phyloP scores from a whole-genome alignment of 371 early-diverging fungal genomes.

The Lichtheimia hyalospora region DNA sequence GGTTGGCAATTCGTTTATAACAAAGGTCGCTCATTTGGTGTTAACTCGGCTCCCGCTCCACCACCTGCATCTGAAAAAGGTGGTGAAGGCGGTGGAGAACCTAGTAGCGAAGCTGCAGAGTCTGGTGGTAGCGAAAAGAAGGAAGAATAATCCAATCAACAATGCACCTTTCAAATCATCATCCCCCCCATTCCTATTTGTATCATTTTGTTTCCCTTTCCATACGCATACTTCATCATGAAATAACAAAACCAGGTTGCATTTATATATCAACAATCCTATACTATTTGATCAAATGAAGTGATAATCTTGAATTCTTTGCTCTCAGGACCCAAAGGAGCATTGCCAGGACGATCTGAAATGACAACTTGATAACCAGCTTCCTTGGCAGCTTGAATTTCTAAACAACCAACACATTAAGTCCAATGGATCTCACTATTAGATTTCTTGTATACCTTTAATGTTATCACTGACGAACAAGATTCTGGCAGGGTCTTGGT shows the following conservation, averaged over 20 bases:
- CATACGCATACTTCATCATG: background rate
- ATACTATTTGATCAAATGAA: slow-evolving; percentile 30
- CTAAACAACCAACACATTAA: slow-evolving; percentile 31
- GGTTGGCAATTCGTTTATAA: slow-evolving; percentile 27
- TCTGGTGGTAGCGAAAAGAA: slow-evolving; percentile 7
- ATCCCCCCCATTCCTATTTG: background rate
- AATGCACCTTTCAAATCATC: too few relatives aligned
- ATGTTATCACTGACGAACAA: slow-evolving; percentile 89
- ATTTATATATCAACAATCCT: too few relatives aligned
- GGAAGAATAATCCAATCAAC: background rate
- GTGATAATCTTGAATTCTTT: slow-evolving; percentile 35
- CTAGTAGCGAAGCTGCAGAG: background rate
- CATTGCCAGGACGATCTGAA: slow-evolving; percentile 80
- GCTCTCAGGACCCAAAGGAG: slow-evolving; percentile 45
- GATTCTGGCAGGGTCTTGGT: slow-evolving; percentile 47
- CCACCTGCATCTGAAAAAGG: slow-evolving; percentile 3
- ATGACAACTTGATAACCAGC: slow-evolving; percentile 77
- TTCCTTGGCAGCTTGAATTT: slow-evolving; percentile 75
- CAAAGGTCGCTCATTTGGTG: slow-evolving; percentile 21
- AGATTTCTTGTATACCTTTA: slow-evolving; percentile 49
- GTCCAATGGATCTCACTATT: background rate
- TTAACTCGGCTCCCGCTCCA: slow-evolving; percentile 10
- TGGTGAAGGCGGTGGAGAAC: background rate
- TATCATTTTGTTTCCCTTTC: background rate
- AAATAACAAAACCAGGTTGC: too few relatives aligned